Percentiles rank a stretch among this genome's conserved stretches.
Conservation (phyloP, 345 rosid species). For the Acer campestre region DNA sequence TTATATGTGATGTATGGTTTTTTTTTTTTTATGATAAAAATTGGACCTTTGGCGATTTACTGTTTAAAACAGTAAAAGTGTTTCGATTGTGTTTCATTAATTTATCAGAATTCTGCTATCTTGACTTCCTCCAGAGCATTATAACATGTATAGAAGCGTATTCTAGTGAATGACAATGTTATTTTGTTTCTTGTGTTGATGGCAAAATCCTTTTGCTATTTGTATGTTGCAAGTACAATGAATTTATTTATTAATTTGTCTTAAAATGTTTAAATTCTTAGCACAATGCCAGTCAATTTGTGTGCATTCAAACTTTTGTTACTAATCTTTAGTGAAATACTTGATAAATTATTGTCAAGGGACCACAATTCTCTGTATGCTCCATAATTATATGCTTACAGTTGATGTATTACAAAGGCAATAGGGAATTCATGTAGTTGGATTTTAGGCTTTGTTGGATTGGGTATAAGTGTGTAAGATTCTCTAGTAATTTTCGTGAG, state of each 20-base stretch:
- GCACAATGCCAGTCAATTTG: neutral
- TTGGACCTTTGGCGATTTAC: neutral
- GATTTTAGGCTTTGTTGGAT: too few relatives aligned
- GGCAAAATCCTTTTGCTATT: neutral
- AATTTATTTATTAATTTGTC: neutral
- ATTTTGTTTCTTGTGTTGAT: slow-evolving; percentile 10
- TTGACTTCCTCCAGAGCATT: neutral
- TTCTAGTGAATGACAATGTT: neutral
- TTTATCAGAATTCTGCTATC: neutral
- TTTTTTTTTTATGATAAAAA: neutral
- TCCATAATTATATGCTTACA: neutral
- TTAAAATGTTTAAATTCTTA: neutral
- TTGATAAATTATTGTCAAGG: neutral
- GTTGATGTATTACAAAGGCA: too few relatives aligned
- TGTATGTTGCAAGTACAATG: neutral
- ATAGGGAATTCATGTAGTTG: too few relatives aligned
- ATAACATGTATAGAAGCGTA: neutral
- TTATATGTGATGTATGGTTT: too few relatives aligned
- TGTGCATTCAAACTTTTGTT: neutral
- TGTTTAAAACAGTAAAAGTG: neutral
- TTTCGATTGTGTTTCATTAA: neutral
- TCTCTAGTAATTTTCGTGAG: too few relatives aligned
- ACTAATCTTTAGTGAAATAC: neutral
- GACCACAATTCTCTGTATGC: neutral
- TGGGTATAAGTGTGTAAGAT: too few relatives aligned